Conservation (phyloP, 345 rosid species). For the Xanthoceras sorbifolium region DNA sequence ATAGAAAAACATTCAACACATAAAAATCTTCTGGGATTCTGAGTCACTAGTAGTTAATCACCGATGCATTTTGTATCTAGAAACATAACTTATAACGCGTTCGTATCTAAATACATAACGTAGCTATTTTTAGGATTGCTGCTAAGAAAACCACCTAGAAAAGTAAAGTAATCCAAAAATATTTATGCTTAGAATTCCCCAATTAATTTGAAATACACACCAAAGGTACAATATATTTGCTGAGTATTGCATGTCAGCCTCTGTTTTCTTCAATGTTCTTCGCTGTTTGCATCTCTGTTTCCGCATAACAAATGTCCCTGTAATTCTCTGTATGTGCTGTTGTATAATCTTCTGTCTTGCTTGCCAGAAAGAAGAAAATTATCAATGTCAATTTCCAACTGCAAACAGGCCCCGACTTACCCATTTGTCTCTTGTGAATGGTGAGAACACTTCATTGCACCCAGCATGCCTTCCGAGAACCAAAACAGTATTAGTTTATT, state of each 20-base stretch:
- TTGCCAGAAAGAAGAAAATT: not conserved
- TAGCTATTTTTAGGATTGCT: not conserved
- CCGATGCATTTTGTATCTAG: too few species aligned
- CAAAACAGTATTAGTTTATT: not conserved
- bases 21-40: not conserved
- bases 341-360: conserved; percentile 1
- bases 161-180: not conserved
- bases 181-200: not conserved
- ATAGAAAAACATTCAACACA: not conserved
- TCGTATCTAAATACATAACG: not conserved
- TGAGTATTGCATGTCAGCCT: not conserved
- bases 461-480: not conserved
- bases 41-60: too few species aligned
- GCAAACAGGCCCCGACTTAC: not conserved
- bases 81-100: too few species aligned
- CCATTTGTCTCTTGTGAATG: not conserved
- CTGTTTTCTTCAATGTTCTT: not conserved
- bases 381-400: not conserved
- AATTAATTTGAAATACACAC: not conserved
- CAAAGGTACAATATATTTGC: not conserved
- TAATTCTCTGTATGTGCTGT: not conserved
- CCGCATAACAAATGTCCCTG: not conserved
- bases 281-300: not conserved
- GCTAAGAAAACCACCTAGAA: not conserved
- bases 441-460: not conserved